A percentile compares a stretch with the other conserved stretches of the same genome.
Conservation (phyloP, 192 early-diverging fungal species). For the Coemansia sp. region DNA sequence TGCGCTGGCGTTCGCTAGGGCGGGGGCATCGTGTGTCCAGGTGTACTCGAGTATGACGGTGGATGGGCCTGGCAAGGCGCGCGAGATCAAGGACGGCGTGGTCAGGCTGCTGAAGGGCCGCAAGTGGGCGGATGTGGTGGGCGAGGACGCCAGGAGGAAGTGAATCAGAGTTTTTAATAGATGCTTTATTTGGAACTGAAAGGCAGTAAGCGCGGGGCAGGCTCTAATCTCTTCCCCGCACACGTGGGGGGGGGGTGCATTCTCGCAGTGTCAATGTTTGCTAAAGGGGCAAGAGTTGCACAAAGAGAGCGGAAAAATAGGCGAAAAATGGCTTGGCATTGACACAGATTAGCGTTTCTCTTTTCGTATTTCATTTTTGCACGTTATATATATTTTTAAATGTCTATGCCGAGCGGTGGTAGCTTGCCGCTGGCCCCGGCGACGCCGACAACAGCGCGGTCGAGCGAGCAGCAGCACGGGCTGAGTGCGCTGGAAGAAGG, state of each 20-base stretch:
- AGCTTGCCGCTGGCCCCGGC: neutral
- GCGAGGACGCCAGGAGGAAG: constrained; percentile 34
- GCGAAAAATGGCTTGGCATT: constrained; percentile 1
- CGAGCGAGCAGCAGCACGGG: neutral
- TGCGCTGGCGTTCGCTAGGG: constrained; percentile 73
- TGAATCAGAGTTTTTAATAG: neutral
- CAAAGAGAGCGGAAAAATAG: neutral
- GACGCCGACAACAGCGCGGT: neutral
- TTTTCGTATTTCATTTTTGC: neutral
- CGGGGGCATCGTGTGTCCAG: constrained; percentile 81
- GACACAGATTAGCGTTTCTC: neutral
- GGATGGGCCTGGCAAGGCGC: constrained; percentile 75
- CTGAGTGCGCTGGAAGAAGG: constrained; percentile 44
- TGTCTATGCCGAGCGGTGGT: neutral
- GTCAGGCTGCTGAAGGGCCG: constrained; percentile 65
- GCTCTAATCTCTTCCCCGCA: neutral
- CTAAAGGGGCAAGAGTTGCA: neutral
- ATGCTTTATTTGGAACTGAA: neutral
- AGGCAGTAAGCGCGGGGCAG: neutral
- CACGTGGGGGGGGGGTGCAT: too few relatives aligned
- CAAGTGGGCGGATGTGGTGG: constrained; percentile 65
- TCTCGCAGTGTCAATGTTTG: neutral
- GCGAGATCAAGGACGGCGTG: constrained; percentile 76
- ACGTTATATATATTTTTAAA: neutral
- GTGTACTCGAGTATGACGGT: constrained; percentile 76